Evolutionary conservation across 2,329 filamentous ascomycete genomes (phyloP), one percentile per base, ranked within the genome.

Genomic region (Fusarium nelsonii): DNA sequence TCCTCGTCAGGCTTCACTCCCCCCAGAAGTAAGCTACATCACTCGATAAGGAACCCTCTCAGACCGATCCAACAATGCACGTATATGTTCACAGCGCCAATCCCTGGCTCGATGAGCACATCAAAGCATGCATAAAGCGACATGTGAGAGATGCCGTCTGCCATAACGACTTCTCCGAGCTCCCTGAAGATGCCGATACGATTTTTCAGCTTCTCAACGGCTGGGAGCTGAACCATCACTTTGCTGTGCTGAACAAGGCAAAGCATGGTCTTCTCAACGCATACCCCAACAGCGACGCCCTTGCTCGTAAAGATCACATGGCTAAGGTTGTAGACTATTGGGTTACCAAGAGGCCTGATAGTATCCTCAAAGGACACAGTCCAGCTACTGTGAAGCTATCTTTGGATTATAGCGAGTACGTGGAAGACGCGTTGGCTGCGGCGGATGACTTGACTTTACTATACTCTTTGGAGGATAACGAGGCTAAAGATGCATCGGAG

Each of bases 321-420:
- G 74, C 78, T 6, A 65, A 62, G 3, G 76, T 77, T 2, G 75
- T 79, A 8, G 78, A 80, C 34, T 79, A 76, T 28, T 81, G 79
- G 79, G 72, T 75, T 0, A 75, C 79, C 0, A 81, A 81, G 48
- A 68, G 78, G 8, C 75, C 78, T 1, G 66, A 73, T 1, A 80
- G 76, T 51, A 73, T 75, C 0, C 68, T 81, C 3, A 75, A 65
- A n/a, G 66, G 63, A 0, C 74, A 79, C 7, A 71, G 73, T 0
- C 79, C 79, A 1, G 58, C 72, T 1, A 80, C 79, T 0, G 73
- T 81, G 8, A 73, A 77, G 2, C 49, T 81, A 12, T 76, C 76
- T 7, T 76, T 81, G 8, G 79, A 81, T 51, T 81, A 81, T 20
- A 73, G 68, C 59, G 79, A 81, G 58, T 81, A 79, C 34, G 78